Conservation (phyloP, 225 moss, liverwort and hornwort genomes). For the Thuidium tamariscinum region DNA sequence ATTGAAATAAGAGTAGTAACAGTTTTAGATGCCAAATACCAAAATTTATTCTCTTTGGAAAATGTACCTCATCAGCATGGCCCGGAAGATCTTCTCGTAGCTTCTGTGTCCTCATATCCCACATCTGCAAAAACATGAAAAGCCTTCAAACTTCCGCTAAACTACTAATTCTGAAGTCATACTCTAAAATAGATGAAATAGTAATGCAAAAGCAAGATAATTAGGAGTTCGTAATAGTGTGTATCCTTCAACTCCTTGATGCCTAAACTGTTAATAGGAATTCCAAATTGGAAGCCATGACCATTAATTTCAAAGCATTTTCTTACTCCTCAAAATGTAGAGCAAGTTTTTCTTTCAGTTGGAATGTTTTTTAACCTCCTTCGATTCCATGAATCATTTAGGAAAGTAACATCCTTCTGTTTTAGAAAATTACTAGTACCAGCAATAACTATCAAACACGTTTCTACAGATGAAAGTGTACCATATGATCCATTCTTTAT, state of each 20-base stretch:
- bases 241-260: not conserved
- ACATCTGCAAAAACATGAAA: slow-evolving; percentile 42
- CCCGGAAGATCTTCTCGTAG: slow-evolving; percentile 90
- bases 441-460: not conserved
- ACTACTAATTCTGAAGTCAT: not conserved
- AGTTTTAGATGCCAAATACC: not conserved
- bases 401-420: too few species aligned
- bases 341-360: not conserved
- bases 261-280: not conserved
- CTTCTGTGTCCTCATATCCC: slow-evolving; percentile 86
- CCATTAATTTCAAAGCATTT: not conserved
- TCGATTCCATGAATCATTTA: not conserved
- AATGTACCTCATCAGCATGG: slow-evolving; percentile 87
- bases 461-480: not conserved
- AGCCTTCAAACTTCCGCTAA: not conserved
- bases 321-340: not conserved
- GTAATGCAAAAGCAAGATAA: not conserved
- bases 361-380: not conserved
- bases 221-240: not conserved
- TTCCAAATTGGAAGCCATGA: not conserved
- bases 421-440: not conserved
- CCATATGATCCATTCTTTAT: not conserved
- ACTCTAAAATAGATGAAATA: not conserved
- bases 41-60: not conserved
- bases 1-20: not conserved